Base-by-base conservation (phyloP, 108 stramenopile species). In the Aurantiochytrium sp. region DNA sequence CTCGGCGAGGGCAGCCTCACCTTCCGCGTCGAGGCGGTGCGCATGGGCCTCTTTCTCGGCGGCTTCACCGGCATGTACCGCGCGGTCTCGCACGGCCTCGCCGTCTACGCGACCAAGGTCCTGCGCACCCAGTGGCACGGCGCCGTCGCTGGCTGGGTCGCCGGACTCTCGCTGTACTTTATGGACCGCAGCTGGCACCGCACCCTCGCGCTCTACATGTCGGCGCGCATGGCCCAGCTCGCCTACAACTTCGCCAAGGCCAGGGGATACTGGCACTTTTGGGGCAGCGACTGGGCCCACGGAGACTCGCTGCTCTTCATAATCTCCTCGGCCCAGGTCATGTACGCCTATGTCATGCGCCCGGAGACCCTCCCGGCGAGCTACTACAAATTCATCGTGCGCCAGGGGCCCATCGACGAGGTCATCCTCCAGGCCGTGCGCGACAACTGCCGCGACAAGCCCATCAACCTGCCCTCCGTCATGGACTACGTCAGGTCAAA, bases 361-460 rank as follows among this genome's bases (percentile, higher is more conserved):
- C 73, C 73, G 17, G 73, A 81, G 24, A 81, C 73, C 2, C 39
- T 81, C 21, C 73, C 73, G n/a, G 6, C n/a, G 19, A 81, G 73
- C 73, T 81, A 81, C 73, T 81, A 81, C 73, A 81, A 81, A 24
- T 81, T 81, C 3, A 81, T 81, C 39, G 73, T 81, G 42, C 73
- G 73, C 73, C 73, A 81, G 30, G 73, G 73, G 1, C 73, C 73
- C 12, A 81, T 81, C 30, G 73, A 37, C 17, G 73, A 81, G 39
- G 24, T 24, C 42, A 81, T 81, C 19, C 45, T 81, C 0, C 73
- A 81, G 45, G 73, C 73, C 27, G 73, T 81, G 27, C 39, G 73
- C 19, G 73, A 81, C 45, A 81, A 81, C 45, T 48, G 45, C 73
- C 39, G 73, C n/a, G 73, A 30, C 39, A 81, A 81, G 45, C 24